Evolutionary conservation across 345 rosid genomes (phyloP).

Genomic region (Anacardium occidentale): DNA sequence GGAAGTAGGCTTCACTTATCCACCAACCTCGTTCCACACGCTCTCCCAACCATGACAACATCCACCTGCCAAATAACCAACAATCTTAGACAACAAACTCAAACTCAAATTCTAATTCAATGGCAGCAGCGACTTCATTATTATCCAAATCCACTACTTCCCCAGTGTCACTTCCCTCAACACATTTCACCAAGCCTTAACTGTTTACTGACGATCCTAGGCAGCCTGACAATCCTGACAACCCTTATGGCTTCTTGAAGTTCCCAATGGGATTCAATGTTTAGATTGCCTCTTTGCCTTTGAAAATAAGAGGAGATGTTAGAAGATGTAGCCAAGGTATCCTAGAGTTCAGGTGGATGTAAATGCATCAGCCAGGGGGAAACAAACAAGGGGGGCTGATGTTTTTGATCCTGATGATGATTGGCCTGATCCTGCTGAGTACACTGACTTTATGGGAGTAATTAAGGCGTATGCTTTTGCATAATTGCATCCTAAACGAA

Average conservation of each 20-base stretch:
- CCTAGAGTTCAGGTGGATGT: slow-evolving; percentile 90
- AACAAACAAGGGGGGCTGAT: slow-evolving; percentile 92
- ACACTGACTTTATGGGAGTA: slow-evolving; percentile 77
- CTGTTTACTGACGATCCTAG: slow-evolving; percentile 55
- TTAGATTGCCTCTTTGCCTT: slow-evolving; percentile 70
- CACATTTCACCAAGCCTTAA: slow-evolving; percentile 35
- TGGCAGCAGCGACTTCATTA: slow-evolving; percentile 56
- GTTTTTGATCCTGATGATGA: slow-evolving; percentile 81
- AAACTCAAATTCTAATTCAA: slow-evolving; percentile 13
- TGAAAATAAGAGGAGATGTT: slow-evolving; percentile 89
- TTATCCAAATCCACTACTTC: slow-evolving; percentile 49
- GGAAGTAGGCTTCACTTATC: slow-evolving; percentile 65
- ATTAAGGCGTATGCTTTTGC: slow-evolving; percentile 56
- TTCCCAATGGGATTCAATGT: slow-evolving; percentile 76
- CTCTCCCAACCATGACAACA: slow-evolving; percentile 16
- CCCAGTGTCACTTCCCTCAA: slow-evolving; percentile 39
- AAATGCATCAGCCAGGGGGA: slow-evolving; percentile 72
- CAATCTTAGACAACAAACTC: background rate
- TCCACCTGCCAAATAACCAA: background rate
- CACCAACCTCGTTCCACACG: slow-evolving; percentile 49
- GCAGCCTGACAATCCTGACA: slow-evolving; percentile 73
- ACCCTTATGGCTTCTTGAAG: slow-evolving; percentile 87
- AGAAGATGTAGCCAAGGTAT: slow-evolving; percentile 81
- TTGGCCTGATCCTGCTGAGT: slow-evolving; percentile 86
- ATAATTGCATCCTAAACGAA: background rate